phyloP scores from a whole-genome alignment of 2,329 filamentous ascomycete genomes.

The Colletotrichum sp. region DNA sequence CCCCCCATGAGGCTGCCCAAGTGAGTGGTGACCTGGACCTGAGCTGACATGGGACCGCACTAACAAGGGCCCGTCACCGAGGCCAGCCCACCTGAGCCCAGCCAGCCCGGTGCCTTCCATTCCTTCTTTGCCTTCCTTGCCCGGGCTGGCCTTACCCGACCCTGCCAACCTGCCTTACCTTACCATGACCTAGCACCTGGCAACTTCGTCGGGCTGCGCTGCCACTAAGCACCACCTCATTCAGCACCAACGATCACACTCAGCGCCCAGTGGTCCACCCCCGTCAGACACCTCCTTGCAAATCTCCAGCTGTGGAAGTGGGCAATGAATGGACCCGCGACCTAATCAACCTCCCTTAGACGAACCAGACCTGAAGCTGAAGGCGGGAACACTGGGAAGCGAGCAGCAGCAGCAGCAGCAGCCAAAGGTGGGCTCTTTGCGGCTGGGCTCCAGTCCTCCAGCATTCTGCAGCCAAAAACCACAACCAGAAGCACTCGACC shows the following conservation, averaged over 20 bases:
- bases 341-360: neutral
- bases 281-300: neutral
- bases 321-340: neutral
- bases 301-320: neutral
- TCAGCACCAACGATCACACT: neutral
- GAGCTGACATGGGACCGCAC: neutral
- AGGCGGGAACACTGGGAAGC: neutral
- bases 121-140: neutral
- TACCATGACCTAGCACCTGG: neutral
- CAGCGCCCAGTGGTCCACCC: neutral
- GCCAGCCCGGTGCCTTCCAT: neutral
- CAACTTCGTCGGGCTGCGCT: neutral
- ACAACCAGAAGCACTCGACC: neutral
- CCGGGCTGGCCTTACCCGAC: neutral
- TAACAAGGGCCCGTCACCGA: slow-evolving; percentile 14
- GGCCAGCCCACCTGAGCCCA: neutral
- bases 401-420: neutral
- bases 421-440: neutral
- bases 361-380: neutral
- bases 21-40: neutral
- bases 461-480: slow-evolving; percentile 13
- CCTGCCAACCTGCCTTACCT: neutral
- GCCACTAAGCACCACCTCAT: neutral
- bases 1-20: neutral
- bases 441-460: slow-evolving; percentile 4